Evolutionary conservation across 352 stramenopile species (phyloP).

Genomic region (Saprolegnia parasitica): DNA sequence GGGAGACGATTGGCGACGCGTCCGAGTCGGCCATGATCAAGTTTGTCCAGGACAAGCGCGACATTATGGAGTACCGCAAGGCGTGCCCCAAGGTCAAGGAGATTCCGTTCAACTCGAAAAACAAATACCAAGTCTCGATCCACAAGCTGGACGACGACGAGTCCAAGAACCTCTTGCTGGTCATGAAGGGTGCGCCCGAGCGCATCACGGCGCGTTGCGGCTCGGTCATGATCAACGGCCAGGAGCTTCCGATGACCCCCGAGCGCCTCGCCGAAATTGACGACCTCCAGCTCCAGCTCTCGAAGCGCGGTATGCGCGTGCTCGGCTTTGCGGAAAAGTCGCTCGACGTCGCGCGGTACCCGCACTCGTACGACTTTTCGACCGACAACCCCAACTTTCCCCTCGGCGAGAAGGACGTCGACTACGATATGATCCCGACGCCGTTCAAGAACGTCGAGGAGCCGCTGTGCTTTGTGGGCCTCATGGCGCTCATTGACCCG

Average conservation of each 20-base stretch:
- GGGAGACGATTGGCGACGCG: conserved; percentile 40
- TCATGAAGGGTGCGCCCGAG: conserved; percentile 91
- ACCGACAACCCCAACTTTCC: conserved; percentile 35
- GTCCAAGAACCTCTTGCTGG: conserved; percentile 28
- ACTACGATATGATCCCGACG: conserved; percentile 22
- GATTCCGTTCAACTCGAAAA: conserved; percentile 31
- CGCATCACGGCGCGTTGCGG: conserved; percentile 77
- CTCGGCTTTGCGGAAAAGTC: conserved; percentile 46
- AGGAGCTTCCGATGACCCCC: conserved; percentile 38
- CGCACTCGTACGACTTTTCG: conserved; percentile 32
- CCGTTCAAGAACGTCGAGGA: conserved; percentile 31
- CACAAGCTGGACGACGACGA: conserved; percentile 31
- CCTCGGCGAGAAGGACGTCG: conserved; percentile 33
- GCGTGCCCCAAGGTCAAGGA: conserved; percentile 30
- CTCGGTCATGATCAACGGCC: conserved; percentile 55
- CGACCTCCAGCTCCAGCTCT: conserved; percentile 53
- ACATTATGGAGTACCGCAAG: conserved; percentile 33
- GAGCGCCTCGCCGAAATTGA: conserved; percentile 41
- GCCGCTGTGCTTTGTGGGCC: conserved; percentile 63
- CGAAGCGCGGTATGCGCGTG: conserved; percentile 50
- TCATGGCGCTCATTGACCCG: conserved; percentile 89
- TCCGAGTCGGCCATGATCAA: conserved; percentile 45
- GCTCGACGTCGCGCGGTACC: conserved; percentile 32
- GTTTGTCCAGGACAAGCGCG: conserved; percentile 37
- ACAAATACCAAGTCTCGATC: conserved; percentile 30